Conservation (phyloP, 768 basidiomycete species). For the Cystobasidium ongulense region DNA sequence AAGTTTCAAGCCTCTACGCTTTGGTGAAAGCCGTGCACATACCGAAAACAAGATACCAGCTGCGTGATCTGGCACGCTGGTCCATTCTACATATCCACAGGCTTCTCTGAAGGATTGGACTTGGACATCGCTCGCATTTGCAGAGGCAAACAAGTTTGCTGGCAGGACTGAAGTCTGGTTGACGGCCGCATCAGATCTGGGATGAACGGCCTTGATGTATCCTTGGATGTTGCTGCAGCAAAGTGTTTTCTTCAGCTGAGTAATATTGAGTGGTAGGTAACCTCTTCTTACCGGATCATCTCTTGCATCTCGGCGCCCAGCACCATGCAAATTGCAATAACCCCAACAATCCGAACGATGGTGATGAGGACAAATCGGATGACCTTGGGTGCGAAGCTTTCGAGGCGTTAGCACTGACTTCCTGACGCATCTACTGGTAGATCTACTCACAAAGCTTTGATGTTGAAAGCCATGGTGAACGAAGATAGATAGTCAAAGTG, state of each 20-base stretch:
- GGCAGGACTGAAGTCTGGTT: background rate
- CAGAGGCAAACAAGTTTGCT: background rate
- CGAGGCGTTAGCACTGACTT: background rate
- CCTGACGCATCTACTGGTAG: background rate
- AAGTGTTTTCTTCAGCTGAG: too few species aligned
- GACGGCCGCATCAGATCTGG: background rate
- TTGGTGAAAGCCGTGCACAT: background rate
- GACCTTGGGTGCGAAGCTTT: constrained; percentile 6
- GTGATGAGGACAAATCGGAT: constrained; percentile 18
- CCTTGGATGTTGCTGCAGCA: constrained; percentile 18
- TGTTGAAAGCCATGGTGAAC: constrained; percentile 6
- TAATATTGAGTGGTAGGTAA: background rate
- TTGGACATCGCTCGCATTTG: background rate
- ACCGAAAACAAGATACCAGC: constrained; percentile 28
- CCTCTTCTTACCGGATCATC: constrained; percentile 1
- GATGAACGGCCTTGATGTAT: background rate
- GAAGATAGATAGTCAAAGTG: background rate
- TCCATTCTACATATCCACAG: constrained; percentile 15
- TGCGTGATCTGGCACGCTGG: constrained; percentile 22
- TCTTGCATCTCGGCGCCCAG: constrained; percentile 22
- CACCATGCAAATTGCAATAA: constrained; percentile 14
- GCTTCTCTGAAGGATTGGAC: background rate
- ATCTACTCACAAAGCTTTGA: constrained; percentile 13
- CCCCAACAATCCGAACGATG: constrained; percentile 6
- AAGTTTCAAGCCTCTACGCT: background rate